These are phyloP conservation scores for Pisolithus microcarpus DNA, from an alignment of 768 basidiomycete genomes.

Conservation along the genomic window DNA sequence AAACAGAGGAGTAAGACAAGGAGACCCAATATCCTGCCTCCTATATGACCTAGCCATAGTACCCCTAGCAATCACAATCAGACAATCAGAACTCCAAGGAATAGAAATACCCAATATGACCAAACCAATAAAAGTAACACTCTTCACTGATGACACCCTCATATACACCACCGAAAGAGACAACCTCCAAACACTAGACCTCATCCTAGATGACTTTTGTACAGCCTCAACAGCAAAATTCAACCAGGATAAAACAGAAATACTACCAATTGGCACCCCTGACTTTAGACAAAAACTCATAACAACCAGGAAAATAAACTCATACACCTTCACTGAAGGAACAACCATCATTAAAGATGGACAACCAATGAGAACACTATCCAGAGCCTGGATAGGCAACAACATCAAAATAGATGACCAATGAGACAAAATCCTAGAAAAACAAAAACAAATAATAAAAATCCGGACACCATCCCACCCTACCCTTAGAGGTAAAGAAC, in stretches of 20 bases:
- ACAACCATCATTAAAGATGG: too few species aligned
- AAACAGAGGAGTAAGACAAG: conserved; percentile 28
- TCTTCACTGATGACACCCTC: conserved; percentile 25
- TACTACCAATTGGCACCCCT: conserved; percentile 20
- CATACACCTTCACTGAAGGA: too few species aligned
- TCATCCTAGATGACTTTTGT: conserved; percentile 33
- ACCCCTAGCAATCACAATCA: conserved; percentile 19
- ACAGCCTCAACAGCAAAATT: conserved; percentile 7
- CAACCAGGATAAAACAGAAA: conserved; percentile 17
- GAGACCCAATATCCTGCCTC: conserved; percentile 13
- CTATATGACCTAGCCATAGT: not conserved
- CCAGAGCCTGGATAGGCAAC: too few species aligned
- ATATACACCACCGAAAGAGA: conserved; percentile 12
- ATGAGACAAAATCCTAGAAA: too few species aligned
- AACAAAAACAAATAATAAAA: too few species aligned
- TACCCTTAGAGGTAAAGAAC: too few species aligned
- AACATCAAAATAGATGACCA: too few species aligned
- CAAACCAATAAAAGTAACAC: conserved; percentile 8
- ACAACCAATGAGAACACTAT: too few species aligned
- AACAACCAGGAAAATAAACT: too few species aligned
- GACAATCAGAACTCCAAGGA: conserved; percentile 5
- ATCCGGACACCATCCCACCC: too few species aligned
- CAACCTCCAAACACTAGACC: conserved; percentile 13
- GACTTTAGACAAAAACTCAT: too few species aligned
- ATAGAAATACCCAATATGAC: conserved; percentile 9